These are phyloP conservation scores for Ophiosphaerella narmari DNA, from an alignment of 2,329 filamentous ascomycete genomes.

Conservation along the genomic window DNA sequence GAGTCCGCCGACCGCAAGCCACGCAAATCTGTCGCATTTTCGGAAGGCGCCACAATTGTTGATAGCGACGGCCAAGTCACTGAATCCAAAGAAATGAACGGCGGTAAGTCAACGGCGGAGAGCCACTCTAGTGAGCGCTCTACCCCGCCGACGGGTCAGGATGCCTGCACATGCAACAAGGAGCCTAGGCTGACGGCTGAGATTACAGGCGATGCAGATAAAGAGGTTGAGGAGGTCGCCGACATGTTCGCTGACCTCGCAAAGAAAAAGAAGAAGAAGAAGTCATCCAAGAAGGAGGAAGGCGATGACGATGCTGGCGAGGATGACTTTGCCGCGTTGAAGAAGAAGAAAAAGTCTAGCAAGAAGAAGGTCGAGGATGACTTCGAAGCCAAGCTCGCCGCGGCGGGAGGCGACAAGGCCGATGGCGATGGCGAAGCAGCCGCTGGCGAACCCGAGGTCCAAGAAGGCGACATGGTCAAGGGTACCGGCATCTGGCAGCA, in stretches of 20 bases:
- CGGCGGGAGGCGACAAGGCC: conserved; percentile 58
- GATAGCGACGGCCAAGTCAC: conserved; percentile 87
- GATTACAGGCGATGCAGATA: conserved; percentile 51
- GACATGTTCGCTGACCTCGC: conserved; percentile 67
- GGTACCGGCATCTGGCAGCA: conserved; percentile 92
- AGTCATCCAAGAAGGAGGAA: conserved; percentile 61
- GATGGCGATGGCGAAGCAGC: conserved; percentile 58
- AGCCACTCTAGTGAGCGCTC: conserved; percentile 60
- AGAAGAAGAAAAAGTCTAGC: conserved; percentile 85
- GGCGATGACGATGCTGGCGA: conserved; percentile 57
- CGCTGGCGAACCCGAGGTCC: conserved; percentile 57
- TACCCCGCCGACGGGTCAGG: conserved; percentile 22
- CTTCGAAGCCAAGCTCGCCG: conserved; percentile 69
- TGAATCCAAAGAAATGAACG: conserved; percentile 70
- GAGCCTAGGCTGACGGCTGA: conserved; percentile 25
- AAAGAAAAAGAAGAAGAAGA: conserved; percentile 74
- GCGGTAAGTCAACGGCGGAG: conserved; percentile 79
- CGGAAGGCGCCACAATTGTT: conserved; percentile 83
- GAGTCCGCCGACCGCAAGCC: conserved; percentile 66
- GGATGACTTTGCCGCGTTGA: conserved; percentile 67
- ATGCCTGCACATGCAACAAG: conserved; percentile 7
- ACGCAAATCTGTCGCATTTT: conserved; percentile 94
- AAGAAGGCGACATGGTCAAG: conserved; percentile 76
- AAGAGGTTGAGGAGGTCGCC: conserved; percentile 67
- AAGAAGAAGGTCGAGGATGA: conserved; percentile 64